Percentiles rank a stretch among this genome's conserved stretches.
phyloP scores from a whole-genome alignment of 495 filamentous ascomycete genomes.

The Xylaria sp. region DNA sequence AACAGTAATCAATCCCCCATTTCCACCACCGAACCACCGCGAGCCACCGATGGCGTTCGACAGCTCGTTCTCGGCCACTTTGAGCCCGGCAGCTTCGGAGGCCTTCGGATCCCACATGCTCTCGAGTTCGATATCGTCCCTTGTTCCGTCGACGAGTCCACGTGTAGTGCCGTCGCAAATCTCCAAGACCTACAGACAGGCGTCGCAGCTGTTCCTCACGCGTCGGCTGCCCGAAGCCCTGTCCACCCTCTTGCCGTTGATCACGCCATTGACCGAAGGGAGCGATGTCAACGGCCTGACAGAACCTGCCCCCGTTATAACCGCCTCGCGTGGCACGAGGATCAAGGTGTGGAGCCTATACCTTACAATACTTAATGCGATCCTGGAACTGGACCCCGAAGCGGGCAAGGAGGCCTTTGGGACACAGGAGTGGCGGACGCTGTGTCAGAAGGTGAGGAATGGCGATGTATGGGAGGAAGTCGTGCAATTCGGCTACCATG shows the following conservation, averaged over 20 bases:
- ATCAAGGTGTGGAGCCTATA: slow-evolving; percentile 98
- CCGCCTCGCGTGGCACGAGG: slow-evolving; percentile 74
- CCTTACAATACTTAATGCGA: slow-evolving; percentile 87
- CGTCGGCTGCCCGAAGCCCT: slow-evolving; percentile 88
- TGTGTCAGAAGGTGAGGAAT: slow-evolving; percentile 81
- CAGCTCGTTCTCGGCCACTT: slow-evolving; percentile 47
- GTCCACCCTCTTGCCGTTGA: slow-evolving; percentile 79
- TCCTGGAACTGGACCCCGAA: slow-evolving; percentile 85
- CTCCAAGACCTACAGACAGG: slow-evolving; percentile 86
- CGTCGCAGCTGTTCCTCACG: slow-evolving; percentile 89
- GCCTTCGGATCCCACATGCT: slow-evolving; percentile 46
- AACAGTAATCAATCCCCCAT: slow-evolving; percentile 8
- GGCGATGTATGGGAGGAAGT: slow-evolving; percentile 94
- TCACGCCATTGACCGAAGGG: slow-evolving; percentile 56
- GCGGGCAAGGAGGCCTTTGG: slow-evolving; percentile 90
- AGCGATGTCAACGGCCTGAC: slow-evolving; percentile 42
- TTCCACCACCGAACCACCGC: background rate
- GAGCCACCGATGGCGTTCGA: slow-evolving; percentile 47
- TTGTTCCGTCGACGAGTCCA: slow-evolving; percentile 56
- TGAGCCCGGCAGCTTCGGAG: slow-evolving; percentile 42
- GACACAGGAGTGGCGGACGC: slow-evolving; percentile 76
- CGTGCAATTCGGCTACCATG: slow-evolving; percentile 82
- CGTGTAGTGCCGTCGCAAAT: slow-evolving; percentile 67
- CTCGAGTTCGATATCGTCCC: slow-evolving; percentile 55
- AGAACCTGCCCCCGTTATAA: slow-evolving; percentile 72